phyloP scores from a whole-genome alignment of 1,284 basidiomycete genomes.

The Mycosarcoma mackinlayi region DNA sequence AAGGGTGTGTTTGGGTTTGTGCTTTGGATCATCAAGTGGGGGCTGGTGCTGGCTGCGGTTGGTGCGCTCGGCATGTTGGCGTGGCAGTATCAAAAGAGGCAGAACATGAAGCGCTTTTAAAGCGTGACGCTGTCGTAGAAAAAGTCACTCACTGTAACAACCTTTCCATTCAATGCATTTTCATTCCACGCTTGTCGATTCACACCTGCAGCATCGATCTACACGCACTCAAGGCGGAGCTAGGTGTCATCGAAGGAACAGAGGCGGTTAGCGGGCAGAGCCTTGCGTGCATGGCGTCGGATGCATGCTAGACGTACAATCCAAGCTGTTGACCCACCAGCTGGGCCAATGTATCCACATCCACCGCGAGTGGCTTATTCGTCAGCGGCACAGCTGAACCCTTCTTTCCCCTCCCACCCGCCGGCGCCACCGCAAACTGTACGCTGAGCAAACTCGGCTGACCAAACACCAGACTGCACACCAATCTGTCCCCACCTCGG shows the following conservation, averaged over 20 bases:
- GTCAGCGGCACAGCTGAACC: constrained; percentile 8
- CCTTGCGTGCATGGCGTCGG: too few relatives aligned
- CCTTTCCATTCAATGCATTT: too few relatives aligned
- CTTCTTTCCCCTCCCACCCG: neutral
- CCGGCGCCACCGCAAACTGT: constrained; percentile 12
- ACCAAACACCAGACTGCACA: constrained; percentile 13
- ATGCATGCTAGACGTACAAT: too few relatives aligned
- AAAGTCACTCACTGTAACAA: too few relatives aligned
- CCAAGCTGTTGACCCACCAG: constrained; percentile 14
- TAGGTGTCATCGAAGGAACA: too few relatives aligned
- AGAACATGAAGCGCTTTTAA: constrained; percentile 50
- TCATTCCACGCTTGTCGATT: too few relatives aligned
- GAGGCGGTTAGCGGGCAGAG: too few relatives aligned
- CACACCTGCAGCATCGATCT: too few relatives aligned
- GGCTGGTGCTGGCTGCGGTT: constrained; percentile 46
- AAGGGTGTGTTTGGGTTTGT: constrained; percentile 32
- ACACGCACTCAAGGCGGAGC: too few relatives aligned
- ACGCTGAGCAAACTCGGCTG: constrained; percentile 34
- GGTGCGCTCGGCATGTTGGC: constrained; percentile 48
- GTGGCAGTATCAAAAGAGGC: constrained; percentile 46
- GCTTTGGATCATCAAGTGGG: constrained; percentile 50
- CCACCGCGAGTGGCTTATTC: constrained; percentile 19
- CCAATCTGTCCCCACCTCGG: neutral
- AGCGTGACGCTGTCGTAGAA: too few relatives aligned
- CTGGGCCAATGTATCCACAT: constrained; percentile 13